Base-by-base conservation (phyloP, 164 flowering plant genomes). In the Aristolochia fimbriata region DNA sequence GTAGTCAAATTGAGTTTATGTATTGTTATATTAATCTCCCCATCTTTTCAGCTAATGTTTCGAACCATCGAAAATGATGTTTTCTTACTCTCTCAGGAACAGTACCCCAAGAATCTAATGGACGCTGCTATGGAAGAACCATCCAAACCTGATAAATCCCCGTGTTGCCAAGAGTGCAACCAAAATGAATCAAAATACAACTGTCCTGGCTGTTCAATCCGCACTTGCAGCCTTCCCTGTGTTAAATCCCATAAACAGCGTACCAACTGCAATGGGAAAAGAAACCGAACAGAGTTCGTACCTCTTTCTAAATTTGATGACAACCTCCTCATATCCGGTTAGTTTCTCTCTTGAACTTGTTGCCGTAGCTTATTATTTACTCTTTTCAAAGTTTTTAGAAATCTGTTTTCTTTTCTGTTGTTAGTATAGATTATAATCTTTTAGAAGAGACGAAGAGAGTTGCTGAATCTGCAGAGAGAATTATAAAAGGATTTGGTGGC, bases 371-470 rank as follows among this genome's bases (percentile, higher is more conserved):
- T 56, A 30, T 17, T 11, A n/a, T 48, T 24, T 56, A 13, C 62
- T 21, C n/a, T 58, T 51, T 30, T 15, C 59, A 21, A 10, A 5
- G n/a, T 6, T 25, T 56, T 37, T 10, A 37, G 43, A 37, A 37
- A 37, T 37, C 43, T 37, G 10, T 37, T 50, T 43, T 45, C 21
- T 6, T 59, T 47, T 53, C 6, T 60, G 55, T 48, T 59, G n/a
- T 14, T 15, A 71, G 49, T 16, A 4, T 60, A 87, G 92, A 88
- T 65, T 88, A 83, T 64, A 72, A 79, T 65, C 68, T 89, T 71
- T 80, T 89, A 4, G 90, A 89, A 78, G 90, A 87, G 57, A 70
- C 80, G 50, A 89, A 87, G 75, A 76, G 85, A 71, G 76, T 78
- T 6, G 82, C 88, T 51, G 95, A 87, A 52, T 82, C 90, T 62